Evolutionary conservation across 352 stramenopile species (phyloP).

Genomic region (Globisporangium viniferum): DNA sequence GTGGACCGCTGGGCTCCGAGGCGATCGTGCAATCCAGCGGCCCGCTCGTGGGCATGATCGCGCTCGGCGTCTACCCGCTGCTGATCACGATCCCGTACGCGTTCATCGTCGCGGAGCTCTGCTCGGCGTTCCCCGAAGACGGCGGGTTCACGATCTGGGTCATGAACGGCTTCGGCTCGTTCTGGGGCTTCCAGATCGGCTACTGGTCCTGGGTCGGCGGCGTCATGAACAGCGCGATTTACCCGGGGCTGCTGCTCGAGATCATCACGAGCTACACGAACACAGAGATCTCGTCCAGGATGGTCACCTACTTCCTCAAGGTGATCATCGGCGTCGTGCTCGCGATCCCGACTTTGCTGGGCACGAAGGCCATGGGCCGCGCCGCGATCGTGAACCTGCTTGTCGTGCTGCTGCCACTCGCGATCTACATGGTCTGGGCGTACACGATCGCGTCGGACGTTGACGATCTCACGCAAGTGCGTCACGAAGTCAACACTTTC

Average conservation of each 20-base stretch:
- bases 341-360: slow-evolving; percentile 22
- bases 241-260: background rate
- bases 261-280: background rate
- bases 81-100: slow-evolving; percentile 69
- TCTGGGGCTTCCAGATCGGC: slow-evolving; percentile 82
- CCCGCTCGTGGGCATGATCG: slow-evolving; percentile 70
- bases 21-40: slow-evolving; percentile 26
- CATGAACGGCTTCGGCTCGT: slow-evolving; percentile 58
- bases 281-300: slow-evolving; percentile 10
- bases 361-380: slow-evolving; percentile 61
- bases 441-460: slow-evolving; percentile 13
- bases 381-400: slow-evolving; percentile 54
- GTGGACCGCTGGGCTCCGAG: slow-evolving; percentile 20
- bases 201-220: slow-evolving; percentile 82
- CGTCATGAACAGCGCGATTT: slow-evolving; percentile 45
- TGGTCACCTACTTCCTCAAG: slow-evolving; percentile 22
- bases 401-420: slow-evolving; percentile 82
- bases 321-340: slow-evolving; percentile 24
- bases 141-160: slow-evolving; percentile 79
- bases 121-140: slow-evolving; percentile 69
- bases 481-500: slow-evolving; percentile 30
- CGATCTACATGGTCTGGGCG: slow-evolving; percentile 43
- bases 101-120: slow-evolving; percentile 70
- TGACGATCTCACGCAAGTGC: slow-evolving; percentile 21
- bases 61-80: slow-evolving; percentile 60